Base-by-base conservation (phyloP, 331 rosid species). In the Rosa hybrid region DNA sequence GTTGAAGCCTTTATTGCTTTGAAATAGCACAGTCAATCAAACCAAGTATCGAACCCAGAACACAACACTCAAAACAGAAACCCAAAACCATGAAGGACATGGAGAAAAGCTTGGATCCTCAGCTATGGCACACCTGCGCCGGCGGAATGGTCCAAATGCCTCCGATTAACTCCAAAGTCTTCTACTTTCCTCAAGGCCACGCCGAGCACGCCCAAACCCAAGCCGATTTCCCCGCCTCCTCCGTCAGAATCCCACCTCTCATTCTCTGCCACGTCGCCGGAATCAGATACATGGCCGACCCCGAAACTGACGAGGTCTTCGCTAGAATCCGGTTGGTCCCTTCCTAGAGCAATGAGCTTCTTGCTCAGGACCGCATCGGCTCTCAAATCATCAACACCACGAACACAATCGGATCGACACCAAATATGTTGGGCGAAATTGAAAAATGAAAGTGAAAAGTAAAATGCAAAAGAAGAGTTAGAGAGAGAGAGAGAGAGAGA, bases 131-230 rank as follows among this genome's bases (percentile, higher is more conserved):
- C 79, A 97, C 99, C 6, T 96, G 98, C 46, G 99, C 99, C 1
- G 98, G 99, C 34, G 88, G 97, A 38, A 96, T 96, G 98, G 98
- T 96, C 77, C 94, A 93, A 81, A 92, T 93, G 93, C 98, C 98
- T 20, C 72, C 83, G 17, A 85, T 89, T 78, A 93, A 87, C 92
- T 90, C 97, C 0, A 90, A 86, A 78, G 98, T 93, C 4, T 91
- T 91, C 79, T 96, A 96, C 90, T 96, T 96, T 54, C 98, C 98
- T 2, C 99, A 96, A 83, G 99, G 98, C 53, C 98, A 96, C 65
- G 97, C 97, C 27, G 99, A 96, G 83, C 99, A 96, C 79, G 90
- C 99, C 5, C 94, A 96, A 65, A 77, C 90, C 49, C 86, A 77
- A 63, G 87, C 90, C 16, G 97, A 90, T 75, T 90, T 93, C 46